Base-by-base conservation (phyloP, 148 eudicot genomes). In the Euryodendron excelsum region DNA sequence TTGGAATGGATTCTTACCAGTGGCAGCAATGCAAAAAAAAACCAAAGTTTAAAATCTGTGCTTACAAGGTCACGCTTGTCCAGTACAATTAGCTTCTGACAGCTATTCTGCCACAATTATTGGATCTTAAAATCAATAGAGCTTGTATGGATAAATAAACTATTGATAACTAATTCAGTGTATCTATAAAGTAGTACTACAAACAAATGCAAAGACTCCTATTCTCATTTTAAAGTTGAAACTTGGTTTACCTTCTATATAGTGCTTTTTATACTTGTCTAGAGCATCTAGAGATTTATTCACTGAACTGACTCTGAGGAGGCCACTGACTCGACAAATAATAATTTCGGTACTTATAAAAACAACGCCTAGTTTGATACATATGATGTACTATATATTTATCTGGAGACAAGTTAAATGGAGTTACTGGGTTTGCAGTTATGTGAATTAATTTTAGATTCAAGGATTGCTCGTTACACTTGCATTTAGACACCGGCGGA, bases 171-270 rank as follows among this genome's bases (percentile, higher is more conserved):
- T 56, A 56, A 20, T 56, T 20, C n/a, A 20, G 3, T 5, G 33
- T 60, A 60, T 28, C 13, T 60, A 60, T 60, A 25, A 27, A 60
- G 14, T 27, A 30, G 74, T n/a, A 17, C 7, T 47, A 71, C 36
- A 71, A 20, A 27, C 55, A 48, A 31, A 27, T 12, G 47, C 72
- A 11, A 45, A 64, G 68, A 69, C 48, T 17, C 30, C 33, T 20
- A 39, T 39, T 69, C 56, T 69, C 73, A 67, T 21, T 45, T 69
- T 48, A 71, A 28, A 23, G 39, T 18, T 18, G 36, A 6, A 71
- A 47, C 44, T 44, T 48, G 55, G 59, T 71, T 71, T 48, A 48
- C 39, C 55, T 71, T 69, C 36, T 71, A 37, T 34, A 59, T 28
- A 31, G 10, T 25, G 17, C 60, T 9, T 71, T 71, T 9, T 28